Percentiles rank a stretch among this genome's conserved stretches.
Evolutionary conservation across 2,329 filamentous ascomycete genomes (phyloP).

Genomic region (Talaromyces verruculosus): DNA sequence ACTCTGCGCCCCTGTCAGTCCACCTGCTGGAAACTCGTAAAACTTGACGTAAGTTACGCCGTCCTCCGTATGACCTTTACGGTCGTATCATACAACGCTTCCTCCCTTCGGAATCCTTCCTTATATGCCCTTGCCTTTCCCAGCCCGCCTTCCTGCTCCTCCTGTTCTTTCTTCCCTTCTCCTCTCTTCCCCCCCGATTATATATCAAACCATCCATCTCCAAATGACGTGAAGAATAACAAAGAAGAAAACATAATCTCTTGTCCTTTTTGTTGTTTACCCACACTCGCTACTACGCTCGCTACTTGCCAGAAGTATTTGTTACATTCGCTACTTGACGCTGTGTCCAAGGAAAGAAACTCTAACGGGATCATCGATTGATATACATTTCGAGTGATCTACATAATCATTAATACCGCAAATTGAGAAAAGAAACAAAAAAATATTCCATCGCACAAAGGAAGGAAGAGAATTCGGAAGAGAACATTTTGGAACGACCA

Average conservation of each 20-base stretch:
- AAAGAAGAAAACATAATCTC: slow-evolving; percentile 15
- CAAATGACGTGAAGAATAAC: slow-evolving; percentile 23
- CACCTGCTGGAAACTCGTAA: slow-evolving; percentile 1
- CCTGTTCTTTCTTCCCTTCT: slow-evolving; percentile 21
- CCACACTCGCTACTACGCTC: slow-evolving; percentile 24
- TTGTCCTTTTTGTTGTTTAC: slow-evolving; percentile 20
- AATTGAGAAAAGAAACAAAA: slow-evolving; percentile 10
- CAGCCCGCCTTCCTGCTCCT: neutral
- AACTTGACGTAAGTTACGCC: neutral
- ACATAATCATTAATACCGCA: slow-evolving; percentile 15
- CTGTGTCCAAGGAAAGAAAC: slow-evolving; percentile 14
- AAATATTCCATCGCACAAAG: neutral
- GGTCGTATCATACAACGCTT: neutral
- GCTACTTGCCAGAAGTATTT: slow-evolving; percentile 22
- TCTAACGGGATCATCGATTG: slow-evolving; percentile 14
- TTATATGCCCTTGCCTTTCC: slow-evolving; percentile 19
- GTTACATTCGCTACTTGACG: slow-evolving; percentile 22
- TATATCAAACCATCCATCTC: slow-evolving; percentile 9
- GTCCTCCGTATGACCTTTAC: neutral
- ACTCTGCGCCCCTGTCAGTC: neutral
- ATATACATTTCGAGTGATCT: slow-evolving; percentile 14
- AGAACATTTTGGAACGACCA: slow-evolving; percentile 1
- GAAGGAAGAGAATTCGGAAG: neutral
- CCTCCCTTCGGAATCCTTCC: neutral
- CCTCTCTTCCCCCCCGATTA: slow-evolving; percentile 1